Evolutionary conservation across 192 early-diverging fungal genomes (phyloP), one percentile per base, ranked within the genome.

Genomic region (Physocladia obscura): DNA sequence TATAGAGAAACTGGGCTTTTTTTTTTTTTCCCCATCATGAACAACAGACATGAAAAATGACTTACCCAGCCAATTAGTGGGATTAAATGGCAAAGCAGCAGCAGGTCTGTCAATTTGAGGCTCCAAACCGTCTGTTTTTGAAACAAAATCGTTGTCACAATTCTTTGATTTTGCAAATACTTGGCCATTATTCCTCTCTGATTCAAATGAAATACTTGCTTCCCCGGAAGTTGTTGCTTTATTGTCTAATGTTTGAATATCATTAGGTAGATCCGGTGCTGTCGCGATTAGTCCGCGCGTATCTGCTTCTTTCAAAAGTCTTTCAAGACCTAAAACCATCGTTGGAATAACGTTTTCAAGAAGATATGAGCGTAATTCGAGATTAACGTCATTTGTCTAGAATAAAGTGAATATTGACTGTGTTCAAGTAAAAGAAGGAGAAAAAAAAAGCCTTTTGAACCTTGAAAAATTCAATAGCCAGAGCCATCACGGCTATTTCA

Each of bases 51-150:
- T 51, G 27, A 35, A 11, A 19, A 51, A 2, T 2, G 24, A 49
- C 63, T 44, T 75, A 86, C 84, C 84, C 8, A 82, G 69, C 84
- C 84, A 86, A 62, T 82, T 86, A 15, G 82, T 74, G 5, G 80
- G 73, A 67, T 84, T 77, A 71, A 86, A 82, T 1, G 50, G 29
- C 11, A 44, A 13, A 17, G 44, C 34, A 17, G 76, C 61, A 3
- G 19, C 15, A 13, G 79, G 83, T 55, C 74, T 74, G 36, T 82
- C 81, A 0, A 31, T 51, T 38, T 79, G 73, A 21, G 39, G 8
- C 15, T 65, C 62, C 29, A 78, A 19, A 5, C 4, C 19, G 64
- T 47, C 22, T 6, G 22, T 52, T 32, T 49, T 63, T 34, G 26
- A 37, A 36, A 38, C 60, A 30, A 30, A 27, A 26, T 26, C 52